phyloP scores from a whole-genome alignment of 2,329 filamentous ascomycete genomes.

The Podosphaera aphanis region DNA sequence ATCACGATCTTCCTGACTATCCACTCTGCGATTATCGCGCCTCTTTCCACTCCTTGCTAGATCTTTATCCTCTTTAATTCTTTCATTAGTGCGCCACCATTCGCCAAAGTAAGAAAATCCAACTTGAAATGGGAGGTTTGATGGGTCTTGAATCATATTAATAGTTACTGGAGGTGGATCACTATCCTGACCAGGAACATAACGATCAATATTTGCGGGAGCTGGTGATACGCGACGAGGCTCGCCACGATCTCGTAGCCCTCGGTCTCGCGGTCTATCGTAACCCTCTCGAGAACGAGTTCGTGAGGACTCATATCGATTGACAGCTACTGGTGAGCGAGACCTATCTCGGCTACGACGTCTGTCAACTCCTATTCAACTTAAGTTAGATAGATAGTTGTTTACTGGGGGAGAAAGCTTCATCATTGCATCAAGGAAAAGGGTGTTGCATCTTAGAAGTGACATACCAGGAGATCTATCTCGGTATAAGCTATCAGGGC shows the following conservation, averaged over 20 bases:
- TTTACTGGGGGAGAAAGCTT: too few species aligned
- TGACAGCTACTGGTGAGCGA: constrained; percentile 44
- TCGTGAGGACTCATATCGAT: constrained; percentile 50
- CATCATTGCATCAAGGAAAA: too few species aligned
- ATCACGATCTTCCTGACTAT: constrained; percentile 49
- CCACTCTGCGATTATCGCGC: constrained; percentile 37
- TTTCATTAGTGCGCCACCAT: constrained; percentile 67
- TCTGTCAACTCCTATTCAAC: constrained; percentile 28
- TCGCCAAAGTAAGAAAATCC: constrained; percentile 71
- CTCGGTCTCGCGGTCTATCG: constrained; percentile 16
- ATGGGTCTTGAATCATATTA: constrained; percentile 51
- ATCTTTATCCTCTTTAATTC: constrained; percentile 63
- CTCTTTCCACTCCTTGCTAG: constrained; percentile 44
- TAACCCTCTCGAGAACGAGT: constrained; percentile 43
- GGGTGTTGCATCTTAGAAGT: background rate
- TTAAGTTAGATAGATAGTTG: constrained; percentile 5
- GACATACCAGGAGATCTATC: constrained; percentile 47
- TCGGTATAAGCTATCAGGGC: constrained; percentile 37
- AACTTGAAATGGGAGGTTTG: constrained; percentile 53
- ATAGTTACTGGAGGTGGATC: constrained; percentile 24
- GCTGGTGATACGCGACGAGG: constrained; percentile 33
- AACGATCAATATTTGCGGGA: constrained; percentile 58
- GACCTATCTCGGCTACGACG: constrained; percentile 36
- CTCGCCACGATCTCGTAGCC: constrained; percentile 24
- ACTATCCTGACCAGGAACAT: constrained; percentile 51